A percentile compares a stretch with the other conserved stretches of the same genome.
These are phyloP conservation scores for Chimonanthus salicifolius DNA, from an alignment of 164 flowering plant species.

Conservation along the genomic window DNA sequence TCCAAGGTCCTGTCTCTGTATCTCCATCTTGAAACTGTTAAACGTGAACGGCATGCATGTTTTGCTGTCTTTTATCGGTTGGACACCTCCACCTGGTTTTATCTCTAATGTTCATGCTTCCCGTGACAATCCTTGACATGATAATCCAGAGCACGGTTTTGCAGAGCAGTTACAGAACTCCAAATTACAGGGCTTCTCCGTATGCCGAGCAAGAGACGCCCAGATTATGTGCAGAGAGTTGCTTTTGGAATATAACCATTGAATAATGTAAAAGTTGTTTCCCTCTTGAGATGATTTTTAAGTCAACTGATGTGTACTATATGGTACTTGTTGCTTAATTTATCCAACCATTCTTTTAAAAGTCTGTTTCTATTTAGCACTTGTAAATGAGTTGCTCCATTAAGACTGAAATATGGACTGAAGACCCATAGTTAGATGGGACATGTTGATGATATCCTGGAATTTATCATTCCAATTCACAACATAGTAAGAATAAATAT, in stretches of 20 bases:
- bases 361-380: too few relatives aligned
- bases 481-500: too few relatives aligned
- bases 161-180: conserved; percentile 84
- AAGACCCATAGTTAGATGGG: too few relatives aligned
- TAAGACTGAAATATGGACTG: too few relatives aligned
- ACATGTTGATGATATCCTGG: too few relatives aligned
- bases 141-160: conserved; percentile 66
- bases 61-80: neutral
- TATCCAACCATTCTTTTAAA: too few relatives aligned
- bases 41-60: neutral
- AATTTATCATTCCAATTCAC: too few relatives aligned
- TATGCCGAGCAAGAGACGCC: conserved; percentile 92
- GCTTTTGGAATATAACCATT: conserved; percentile 63
- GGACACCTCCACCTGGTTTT: neutral
- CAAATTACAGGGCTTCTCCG: conserved; percentile 82
- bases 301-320: too few relatives aligned
- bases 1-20: neutral
- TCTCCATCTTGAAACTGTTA: neutral
- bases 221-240: conserved; percentile 85
- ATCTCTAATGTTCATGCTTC: neutral
- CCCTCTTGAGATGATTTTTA: neutral
- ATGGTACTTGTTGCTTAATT: too few relatives aligned
- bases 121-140: conserved; percentile 27
- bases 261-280: neutral
- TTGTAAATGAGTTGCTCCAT: too few relatives aligned